Percentiles rank a stretch among this genome's conserved stretches.
phyloP scores from a whole-genome alignment of 73 alveolate genomes.

The Paramecium primaurelia region DNA sequence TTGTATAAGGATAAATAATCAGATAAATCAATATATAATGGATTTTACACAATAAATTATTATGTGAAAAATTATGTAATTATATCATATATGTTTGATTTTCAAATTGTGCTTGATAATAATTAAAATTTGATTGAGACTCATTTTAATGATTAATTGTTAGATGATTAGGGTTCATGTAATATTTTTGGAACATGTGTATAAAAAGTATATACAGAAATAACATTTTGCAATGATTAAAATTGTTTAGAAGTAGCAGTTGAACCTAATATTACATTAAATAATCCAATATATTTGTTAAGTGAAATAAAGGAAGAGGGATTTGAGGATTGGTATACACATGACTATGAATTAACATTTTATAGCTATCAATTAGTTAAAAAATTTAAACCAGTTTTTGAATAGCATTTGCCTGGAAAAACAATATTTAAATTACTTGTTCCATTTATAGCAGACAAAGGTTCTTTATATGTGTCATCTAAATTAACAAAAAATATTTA shows the following conservation, averaged over 20 bases:
- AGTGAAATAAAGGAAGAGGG: not conserved
- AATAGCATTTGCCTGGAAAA: not conserved
- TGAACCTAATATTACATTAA: not conserved
- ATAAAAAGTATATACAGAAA: not conserved
- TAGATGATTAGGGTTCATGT: not conserved
- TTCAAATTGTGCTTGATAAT: not conserved
- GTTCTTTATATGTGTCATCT: not conserved
- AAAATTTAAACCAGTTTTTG: not conserved
- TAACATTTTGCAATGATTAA: not conserved
- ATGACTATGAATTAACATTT: not conserved
- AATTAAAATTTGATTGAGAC: not conserved
- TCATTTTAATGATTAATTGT: not conserved
- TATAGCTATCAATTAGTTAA: not conserved
- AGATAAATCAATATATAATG: not conserved
- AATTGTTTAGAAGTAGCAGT: not conserved
- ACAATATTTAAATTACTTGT: not conserved
- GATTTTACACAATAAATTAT: not conserved
- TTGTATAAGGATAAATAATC: not conserved
- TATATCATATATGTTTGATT: not conserved
- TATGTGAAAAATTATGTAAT: not conserved
- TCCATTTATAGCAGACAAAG: not conserved
- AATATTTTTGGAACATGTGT: not conserved
- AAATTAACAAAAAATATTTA: not conserved
- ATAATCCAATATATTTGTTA: not conserved
- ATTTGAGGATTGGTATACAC: not conserved